A percentile compares a stretch with the other conserved stretches of the same genome.
These are phyloP conservation scores for Aspergillus awamori DNA, from an alignment of 2,329 filamentous ascomycete species.

Conservation along the genomic window DNA sequence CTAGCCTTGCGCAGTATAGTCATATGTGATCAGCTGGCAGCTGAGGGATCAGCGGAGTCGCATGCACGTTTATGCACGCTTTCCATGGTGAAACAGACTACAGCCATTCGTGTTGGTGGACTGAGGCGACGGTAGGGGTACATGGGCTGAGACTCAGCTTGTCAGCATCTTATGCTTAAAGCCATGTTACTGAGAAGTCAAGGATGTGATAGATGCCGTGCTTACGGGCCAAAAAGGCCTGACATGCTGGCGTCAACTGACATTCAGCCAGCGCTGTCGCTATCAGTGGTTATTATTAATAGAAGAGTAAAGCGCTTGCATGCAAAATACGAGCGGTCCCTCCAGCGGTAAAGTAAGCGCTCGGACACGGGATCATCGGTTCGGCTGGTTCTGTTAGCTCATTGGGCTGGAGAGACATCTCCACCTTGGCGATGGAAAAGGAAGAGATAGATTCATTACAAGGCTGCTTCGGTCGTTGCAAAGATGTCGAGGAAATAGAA, in stretches of 20 bases:
- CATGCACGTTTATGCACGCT: background rate
- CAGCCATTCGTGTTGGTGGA: background rate
- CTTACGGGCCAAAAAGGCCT: background rate
- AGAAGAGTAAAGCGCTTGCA: conserved; percentile 1
- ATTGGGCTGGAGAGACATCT: background rate
- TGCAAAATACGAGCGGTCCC: background rate
- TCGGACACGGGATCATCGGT: background rate
- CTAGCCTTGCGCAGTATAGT: background rate
- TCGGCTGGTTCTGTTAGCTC: background rate
- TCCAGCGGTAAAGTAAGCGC: background rate
- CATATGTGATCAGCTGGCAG: background rate
- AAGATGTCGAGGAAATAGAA: background rate
- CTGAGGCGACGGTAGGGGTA: background rate
- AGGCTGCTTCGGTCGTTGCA: background rate
- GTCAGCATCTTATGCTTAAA: background rate
- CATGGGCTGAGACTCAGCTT: background rate
- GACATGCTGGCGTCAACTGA: too few species aligned
- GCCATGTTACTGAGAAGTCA: background rate
- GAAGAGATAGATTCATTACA: background rate
- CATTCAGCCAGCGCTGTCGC: background rate
- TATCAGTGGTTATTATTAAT: conserved; percentile 1
- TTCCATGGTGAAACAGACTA: background rate
- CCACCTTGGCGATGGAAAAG: background rate
- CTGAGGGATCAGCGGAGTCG: background rate
- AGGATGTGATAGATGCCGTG: background rate